Conservation (phyloP, 176 grass and related monocot genomes). For the Aegilops speltoides region DNA sequence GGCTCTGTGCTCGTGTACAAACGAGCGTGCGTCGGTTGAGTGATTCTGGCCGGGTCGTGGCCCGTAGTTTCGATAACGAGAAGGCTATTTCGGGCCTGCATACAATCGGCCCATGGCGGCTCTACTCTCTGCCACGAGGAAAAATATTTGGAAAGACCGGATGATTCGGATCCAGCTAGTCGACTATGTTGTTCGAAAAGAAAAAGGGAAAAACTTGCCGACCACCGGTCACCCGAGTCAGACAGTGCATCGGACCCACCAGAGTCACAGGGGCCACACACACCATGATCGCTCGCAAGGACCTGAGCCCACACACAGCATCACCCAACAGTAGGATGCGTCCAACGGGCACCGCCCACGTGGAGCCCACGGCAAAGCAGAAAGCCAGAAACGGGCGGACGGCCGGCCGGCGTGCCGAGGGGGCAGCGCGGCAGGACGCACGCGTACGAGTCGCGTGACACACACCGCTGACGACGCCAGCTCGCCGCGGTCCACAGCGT, state of each 20-base stretch:
- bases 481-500: constrained; percentile 18
- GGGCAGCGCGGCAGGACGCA: neutral
- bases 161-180: neutral
- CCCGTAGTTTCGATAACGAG: neutral
- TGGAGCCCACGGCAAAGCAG: neutral
- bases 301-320: neutral
- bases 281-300: neutral
- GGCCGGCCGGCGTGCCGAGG: neutral
- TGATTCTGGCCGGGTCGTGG: too few relatives aligned
- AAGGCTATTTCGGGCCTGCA: neutral
- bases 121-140: too few relatives aligned
- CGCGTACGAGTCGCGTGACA: constrained; percentile 19
- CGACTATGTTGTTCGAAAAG: neutral
- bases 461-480: constrained; percentile 20
- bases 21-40: too few relatives aligned
- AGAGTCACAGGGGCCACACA: neutral
- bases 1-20: too few relatives aligned
- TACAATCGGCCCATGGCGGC: neutral
- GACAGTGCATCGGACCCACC: neutral
- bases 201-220: neutral
- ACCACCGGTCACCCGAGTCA: neutral
- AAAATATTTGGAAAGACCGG: neutral
- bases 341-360: constrained; percentile 28
- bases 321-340: constrained; percentile 3
- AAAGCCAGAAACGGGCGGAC: neutral